phyloP scores from a whole-genome alignment of 2,329 filamentous ascomycete species.

The Fusarium compactum region DNA sequence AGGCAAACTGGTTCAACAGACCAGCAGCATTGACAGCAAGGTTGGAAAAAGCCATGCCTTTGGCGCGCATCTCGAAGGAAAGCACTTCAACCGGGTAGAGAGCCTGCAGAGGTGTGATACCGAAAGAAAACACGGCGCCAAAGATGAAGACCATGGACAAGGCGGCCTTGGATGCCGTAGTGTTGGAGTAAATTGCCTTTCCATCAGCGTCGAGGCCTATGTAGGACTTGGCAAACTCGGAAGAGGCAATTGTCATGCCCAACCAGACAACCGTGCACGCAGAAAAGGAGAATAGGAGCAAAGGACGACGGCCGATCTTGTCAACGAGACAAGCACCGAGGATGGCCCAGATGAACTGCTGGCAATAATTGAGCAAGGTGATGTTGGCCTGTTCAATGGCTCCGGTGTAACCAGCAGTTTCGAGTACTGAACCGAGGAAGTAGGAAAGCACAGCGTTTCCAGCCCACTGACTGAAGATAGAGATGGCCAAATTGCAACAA shows the following conservation, averaged over 20 bases:
- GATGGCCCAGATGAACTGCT: background rate
- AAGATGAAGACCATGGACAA: background rate
- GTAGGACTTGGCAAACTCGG: background rate
- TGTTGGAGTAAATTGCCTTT: background rate
- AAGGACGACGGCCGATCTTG: background rate
- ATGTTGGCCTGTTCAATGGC: background rate
- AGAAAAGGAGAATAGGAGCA: background rate
- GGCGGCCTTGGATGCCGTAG: background rate
- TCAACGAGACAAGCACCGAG: background rate
- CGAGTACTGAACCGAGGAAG: background rate
- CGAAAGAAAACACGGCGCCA: background rate
- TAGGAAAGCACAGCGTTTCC: background rate
- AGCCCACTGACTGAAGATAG: background rate
- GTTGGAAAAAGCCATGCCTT: conserved; percentile 64
- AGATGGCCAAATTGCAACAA: background rate
- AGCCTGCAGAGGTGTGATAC: conserved; percentile 5
- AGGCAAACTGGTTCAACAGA: conserved; percentile 61
- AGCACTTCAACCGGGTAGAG: conserved; percentile 65
- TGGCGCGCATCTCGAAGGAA: conserved; percentile 64
- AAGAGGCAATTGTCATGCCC: background rate
- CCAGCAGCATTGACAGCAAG: conserved; percentile 58
- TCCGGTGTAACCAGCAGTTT: background rate
- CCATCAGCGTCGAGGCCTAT: background rate
- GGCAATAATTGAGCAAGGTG: background rate
- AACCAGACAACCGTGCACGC: background rate